These are phyloP conservation scores for Aphanomyces cochlioides DNA, from an alignment of 352 stramenopile species.

Conservation along the genomic window DNA sequence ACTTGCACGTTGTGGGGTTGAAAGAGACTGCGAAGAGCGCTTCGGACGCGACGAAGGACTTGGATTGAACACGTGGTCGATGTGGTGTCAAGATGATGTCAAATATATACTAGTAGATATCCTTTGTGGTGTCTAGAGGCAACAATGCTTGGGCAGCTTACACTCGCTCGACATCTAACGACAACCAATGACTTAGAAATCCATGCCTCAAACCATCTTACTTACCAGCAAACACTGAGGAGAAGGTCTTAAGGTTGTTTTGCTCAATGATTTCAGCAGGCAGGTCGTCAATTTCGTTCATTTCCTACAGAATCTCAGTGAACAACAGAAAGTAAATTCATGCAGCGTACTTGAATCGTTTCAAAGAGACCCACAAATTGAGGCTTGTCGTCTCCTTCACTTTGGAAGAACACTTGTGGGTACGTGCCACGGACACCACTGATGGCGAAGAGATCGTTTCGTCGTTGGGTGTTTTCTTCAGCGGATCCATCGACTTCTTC, in stretches of 20 bases:
- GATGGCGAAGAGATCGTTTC: slow-evolving; percentile 71
- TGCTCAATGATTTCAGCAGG: slow-evolving; percentile 64
- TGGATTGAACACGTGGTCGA: too few species aligned
- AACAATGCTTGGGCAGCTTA: background rate
- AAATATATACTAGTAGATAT: too few species aligned
- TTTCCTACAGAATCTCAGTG: slow-evolving; percentile 41
- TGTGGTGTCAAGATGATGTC: too few species aligned
- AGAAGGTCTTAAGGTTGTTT: slow-evolving; percentile 73
- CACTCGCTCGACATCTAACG: slow-evolving; percentile 29
- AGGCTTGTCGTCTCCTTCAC: slow-evolving; percentile 43
- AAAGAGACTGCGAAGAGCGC: too few species aligned
- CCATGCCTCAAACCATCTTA: background rate
- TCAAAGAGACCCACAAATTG: slow-evolving; percentile 77
- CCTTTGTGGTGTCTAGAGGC: too few species aligned
- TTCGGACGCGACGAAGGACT: too few species aligned
- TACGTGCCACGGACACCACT: slow-evolving; percentile 82
- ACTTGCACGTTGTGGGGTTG: too few species aligned
- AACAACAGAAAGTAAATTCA: background rate
- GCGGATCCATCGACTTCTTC: slow-evolving; percentile 75
- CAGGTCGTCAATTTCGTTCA: slow-evolving; percentile 82
- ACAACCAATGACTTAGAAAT: slow-evolving; percentile 3
- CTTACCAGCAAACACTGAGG: slow-evolving; percentile 67
- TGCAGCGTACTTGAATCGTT: slow-evolving; percentile 58
- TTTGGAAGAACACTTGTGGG: slow-evolving; percentile 79
- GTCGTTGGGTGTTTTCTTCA: slow-evolving; percentile 70